Evolutionary conservation across 2,329 filamentous ascomycete genomes (phyloP).

Genomic region (Cytospora piceae): DNA sequence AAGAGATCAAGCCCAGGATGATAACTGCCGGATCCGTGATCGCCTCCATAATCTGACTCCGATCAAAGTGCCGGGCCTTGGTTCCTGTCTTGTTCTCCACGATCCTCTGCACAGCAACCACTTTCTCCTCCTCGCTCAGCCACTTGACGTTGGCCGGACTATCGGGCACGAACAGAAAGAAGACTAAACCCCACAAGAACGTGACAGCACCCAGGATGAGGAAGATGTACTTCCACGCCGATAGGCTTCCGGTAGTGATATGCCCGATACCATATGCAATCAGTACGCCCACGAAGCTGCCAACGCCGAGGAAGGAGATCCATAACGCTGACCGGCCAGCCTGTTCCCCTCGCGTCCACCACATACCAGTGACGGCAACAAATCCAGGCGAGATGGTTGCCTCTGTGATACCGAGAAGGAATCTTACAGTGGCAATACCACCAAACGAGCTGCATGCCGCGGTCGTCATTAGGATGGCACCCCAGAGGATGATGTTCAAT

Average conservation of each 20-base stretch:
- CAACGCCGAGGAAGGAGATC: conserved; percentile 45
- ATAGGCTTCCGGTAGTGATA: conserved; percentile 35
- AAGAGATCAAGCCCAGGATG: conserved; percentile 36
- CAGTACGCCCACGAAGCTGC: conserved; percentile 40
- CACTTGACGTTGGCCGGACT: conserved; percentile 38
- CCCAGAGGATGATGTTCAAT: conserved; percentile 39
- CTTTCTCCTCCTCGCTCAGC: conserved; percentile 38
- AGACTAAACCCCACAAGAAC: conserved; percentile 31
- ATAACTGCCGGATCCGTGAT: conserved; percentile 34
- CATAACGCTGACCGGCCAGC: conserved; percentile 43
- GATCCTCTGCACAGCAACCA: conserved; percentile 37
- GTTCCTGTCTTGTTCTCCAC: conserved; percentile 38
- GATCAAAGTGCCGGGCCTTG: conserved; percentile 35
- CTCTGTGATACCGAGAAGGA: conserved; percentile 45
- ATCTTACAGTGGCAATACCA: conserved; percentile 41
- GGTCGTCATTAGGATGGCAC: conserved; percentile 38
- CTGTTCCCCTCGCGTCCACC: conserved; percentile 46
- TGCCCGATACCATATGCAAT: conserved; percentile 43
- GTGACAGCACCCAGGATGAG: conserved; percentile 42
- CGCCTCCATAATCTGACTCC: conserved; percentile 34
- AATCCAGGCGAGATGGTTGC: conserved; percentile 41
- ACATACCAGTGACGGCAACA: conserved; percentile 44
- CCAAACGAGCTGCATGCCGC: conserved; percentile 40
- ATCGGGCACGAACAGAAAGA: conserved; percentile 31
- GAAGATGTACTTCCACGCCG: conserved; percentile 43